A percentile compares a stretch with the other conserved stretches of the same genome.
These are phyloP conservation scores for Fusarium sp. DNA, from an alignment of 2,329 filamentous ascomycete genomes.

Conservation along the genomic window DNA sequence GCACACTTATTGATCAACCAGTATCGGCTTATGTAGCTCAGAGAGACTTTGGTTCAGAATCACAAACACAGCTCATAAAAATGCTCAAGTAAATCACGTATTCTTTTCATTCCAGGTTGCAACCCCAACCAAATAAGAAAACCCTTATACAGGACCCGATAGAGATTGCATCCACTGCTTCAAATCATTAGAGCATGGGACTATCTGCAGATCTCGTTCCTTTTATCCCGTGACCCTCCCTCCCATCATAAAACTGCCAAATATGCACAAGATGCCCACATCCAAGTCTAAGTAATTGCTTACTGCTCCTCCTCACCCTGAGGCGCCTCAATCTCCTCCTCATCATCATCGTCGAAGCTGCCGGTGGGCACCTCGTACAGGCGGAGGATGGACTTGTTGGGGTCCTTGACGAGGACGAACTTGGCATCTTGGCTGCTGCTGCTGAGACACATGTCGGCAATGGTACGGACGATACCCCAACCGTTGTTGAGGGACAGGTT, in stretches of 20 bases:
- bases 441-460: conserved; percentile 92
- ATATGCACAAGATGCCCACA: conserved; percentile 21
- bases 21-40: neutral
- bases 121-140: conserved; percentile 33
- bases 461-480: conserved; percentile 98
- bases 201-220: conserved; percentile 41
- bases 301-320: conserved; percentile 49
- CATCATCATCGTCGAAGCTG: conserved; percentile 92
- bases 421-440: conserved; percentile 84
- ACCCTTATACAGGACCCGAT: conserved; percentile 29
- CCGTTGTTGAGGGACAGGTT: conserved; percentile 97
- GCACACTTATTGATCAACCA: neutral
- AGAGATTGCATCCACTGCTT: conserved; percentile 48
- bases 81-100: conserved; percentile 41
- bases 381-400: conserved; percentile 95
- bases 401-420: conserved; percentile 89
- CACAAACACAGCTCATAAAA: neutral
- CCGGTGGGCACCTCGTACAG: conserved; percentile 91
- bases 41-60: neutral
- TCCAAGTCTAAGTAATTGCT: conserved; percentile 18
- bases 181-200: conserved; percentile 51
- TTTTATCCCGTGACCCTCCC: conserved; percentile 28
- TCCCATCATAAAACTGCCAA: conserved; percentile 31
- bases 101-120: conserved; percentile 48
- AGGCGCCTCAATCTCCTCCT: conserved; percentile 68